Base-by-base conservation (phyloP, 2,329 filamentous ascomycete genomes). In the Ophiostoma piceae region DNA sequence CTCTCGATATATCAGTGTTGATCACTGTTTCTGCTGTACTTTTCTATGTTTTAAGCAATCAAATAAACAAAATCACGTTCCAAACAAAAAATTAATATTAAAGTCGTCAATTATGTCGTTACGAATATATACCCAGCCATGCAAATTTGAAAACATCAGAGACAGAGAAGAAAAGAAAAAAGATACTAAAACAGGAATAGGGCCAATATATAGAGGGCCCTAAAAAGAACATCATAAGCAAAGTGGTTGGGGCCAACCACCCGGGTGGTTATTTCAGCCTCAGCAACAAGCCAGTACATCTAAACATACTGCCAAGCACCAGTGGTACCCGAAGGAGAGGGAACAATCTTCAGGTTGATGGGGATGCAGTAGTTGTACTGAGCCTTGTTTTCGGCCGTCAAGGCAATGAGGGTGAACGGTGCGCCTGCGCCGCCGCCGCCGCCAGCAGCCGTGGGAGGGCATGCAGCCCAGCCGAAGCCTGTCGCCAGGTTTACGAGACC, bases 401-500 rank as follows among this genome's bases (percentile, higher is more conserved):
- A 74, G 1, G 74, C 76, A 32, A 76, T 71, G 47, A 78, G 73
- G 22, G 74, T 74, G 75, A 75, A 78, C 0, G 65, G 9, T 6
- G 65, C 39, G 12, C 29, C 29, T 11, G 22, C 65, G 37, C 22
- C 39, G 8, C 68, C 72, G 47, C 67, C 67, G 16, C 74, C 72
- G 26, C 73, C 74, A 9, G 71, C 71, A 8, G 73, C 74, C 70
- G 37, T 73, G 73, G 75, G 73, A 9, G 76, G 76, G 72, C 77
- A 78, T 0, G 76, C 75, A 0, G 73, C 73, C 74, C 78, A 77
- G 9, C 75, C 76, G 68, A 76, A 76, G 37, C 75, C 75, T 8
- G 74, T 75, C 70, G 77, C 78, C 5, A 77, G 73, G 64, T 79
- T 78, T 35, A 79, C 73, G 29, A 78, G 76, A 0, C 78, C 78